Percentiles rank a stretch among this genome's conserved stretches.
phyloP scores from a whole-genome alignment of 2,329 filamentous ascomycete genomes.

The Dendryphion nanum region DNA sequence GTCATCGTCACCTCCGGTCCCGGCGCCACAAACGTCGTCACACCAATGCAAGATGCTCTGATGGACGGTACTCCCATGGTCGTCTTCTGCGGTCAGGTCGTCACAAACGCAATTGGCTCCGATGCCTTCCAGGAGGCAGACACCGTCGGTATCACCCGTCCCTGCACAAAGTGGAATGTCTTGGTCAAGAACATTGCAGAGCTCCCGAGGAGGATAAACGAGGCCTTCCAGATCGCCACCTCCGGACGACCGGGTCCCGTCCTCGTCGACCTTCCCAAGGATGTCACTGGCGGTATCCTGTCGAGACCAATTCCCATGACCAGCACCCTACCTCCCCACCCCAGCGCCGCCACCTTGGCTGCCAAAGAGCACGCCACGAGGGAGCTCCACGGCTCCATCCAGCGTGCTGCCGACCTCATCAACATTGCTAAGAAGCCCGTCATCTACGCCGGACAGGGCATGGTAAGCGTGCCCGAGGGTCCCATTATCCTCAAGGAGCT shows the following conservation, averaged over 20 bases:
- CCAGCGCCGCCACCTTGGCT: constrained; percentile 81
- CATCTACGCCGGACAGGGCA: constrained; percentile 90
- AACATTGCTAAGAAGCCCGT: constrained; percentile 91
- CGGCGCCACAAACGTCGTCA: constrained; percentile 94
- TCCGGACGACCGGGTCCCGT: constrained; percentile 92
- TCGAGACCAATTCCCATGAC: constrained; percentile 79
- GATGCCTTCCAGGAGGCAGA: constrained; percentile 98
- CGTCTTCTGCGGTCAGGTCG: constrained; percentile 92
- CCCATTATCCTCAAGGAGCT: constrained; percentile 77
- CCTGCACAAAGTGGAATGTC: constrained; percentile 98
- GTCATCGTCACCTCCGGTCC: constrained; percentile 96
- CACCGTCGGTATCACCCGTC: constrained; percentile 86
- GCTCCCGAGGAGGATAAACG: constrained; percentile 89
- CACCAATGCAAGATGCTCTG: constrained; percentile 92
- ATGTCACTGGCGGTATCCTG: constrained; percentile 84
- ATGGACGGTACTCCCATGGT: constrained; percentile 96
- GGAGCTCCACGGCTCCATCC: constrained; percentile 71
- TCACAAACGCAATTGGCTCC: constrained; percentile 84
- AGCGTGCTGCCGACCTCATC: constrained; percentile 75
- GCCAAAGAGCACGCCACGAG: constrained; percentile 70
- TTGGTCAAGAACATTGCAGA: constrained; percentile 97
- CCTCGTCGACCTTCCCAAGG: constrained; percentile 93
- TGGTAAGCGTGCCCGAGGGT: constrained; percentile 77
- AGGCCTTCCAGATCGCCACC: constrained; percentile 97
- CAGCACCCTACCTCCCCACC: constrained; percentile 70